A percentile compares a stretch with the other conserved stretches of the same genome.
Evolutionary conservation across 148 eudicot species (phyloP).

Genomic region (Silene uniflora): DNA sequence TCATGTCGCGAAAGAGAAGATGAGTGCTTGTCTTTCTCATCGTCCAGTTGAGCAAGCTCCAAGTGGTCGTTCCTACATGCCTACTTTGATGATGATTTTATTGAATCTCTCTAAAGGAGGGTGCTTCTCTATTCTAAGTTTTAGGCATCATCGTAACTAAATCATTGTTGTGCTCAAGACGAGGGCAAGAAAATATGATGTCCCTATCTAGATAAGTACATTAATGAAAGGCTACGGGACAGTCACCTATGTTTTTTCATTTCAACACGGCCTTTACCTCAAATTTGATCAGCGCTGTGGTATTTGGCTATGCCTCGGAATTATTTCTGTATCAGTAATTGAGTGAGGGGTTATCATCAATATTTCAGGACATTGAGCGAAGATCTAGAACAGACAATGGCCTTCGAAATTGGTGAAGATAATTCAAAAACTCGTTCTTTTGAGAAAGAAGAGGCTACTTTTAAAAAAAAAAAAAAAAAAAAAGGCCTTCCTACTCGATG

Average conservation of each 20-base stretch:
- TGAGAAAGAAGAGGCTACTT: slow-evolving; percentile 24
- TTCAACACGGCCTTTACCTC: slow-evolving; percentile 11
- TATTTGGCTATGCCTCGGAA: slow-evolving; percentile 6
- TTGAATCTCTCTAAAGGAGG: background rate
- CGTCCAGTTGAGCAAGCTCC: too few species aligned
- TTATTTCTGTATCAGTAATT: background rate
- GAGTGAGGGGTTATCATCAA: too few species aligned
- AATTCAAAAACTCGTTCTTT: slow-evolving; percentile 30
- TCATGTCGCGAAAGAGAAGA: too few species aligned
- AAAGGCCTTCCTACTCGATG: slow-evolving; percentile 28
- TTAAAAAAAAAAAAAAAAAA: too few species aligned
- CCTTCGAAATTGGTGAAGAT: slow-evolving; percentile 54
- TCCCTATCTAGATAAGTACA: background rate
- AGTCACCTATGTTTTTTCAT: background rate
- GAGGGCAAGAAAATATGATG: background rate
- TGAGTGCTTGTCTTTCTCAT: too few species aligned
- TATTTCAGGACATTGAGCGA: too few species aligned
- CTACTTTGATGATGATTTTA: background rate
- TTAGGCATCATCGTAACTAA: background rate
- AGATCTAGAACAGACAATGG: slow-evolving; percentile 89
- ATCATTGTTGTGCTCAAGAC: too few species aligned
- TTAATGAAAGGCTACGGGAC: background rate
- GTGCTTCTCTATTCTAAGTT: too few species aligned
- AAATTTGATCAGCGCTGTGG: slow-evolving; percentile 8
- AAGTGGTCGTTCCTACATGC: too few species aligned